These are phyloP conservation scores for Rauvolfia tetraphylla DNA, from an alignment of 257 asterid species.

Conservation along the genomic window DNA sequence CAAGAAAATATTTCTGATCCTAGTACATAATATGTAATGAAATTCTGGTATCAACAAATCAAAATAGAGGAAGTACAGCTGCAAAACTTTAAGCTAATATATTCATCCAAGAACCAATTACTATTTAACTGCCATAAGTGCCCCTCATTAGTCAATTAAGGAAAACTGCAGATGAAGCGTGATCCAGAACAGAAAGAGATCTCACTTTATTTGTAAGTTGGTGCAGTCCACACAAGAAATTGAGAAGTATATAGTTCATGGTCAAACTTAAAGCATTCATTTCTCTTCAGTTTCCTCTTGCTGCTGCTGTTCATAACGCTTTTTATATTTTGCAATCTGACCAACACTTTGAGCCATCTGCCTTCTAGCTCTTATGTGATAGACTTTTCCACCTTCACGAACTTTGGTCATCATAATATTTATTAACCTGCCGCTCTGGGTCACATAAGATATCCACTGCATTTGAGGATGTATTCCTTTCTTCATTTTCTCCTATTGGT, in stretches of 20 bases:
- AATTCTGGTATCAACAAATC: neutral
- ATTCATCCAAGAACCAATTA: neutral
- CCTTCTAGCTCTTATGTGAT: conserved; percentile 59
- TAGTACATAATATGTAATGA: neutral
- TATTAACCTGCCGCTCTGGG: conserved; percentile 66
- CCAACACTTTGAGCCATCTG: conserved; percentile 73
- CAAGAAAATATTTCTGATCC: neutral
- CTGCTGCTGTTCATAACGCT: conserved; percentile 51
- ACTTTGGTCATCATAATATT: conserved; percentile 66
- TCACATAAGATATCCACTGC: conserved; percentile 81
- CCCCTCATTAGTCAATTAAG: neutral
- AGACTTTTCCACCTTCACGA: conserved; percentile 64
- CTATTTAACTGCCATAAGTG: neutral
- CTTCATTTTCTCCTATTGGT: conserved; percentile 48
- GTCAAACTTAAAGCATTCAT: neutral
- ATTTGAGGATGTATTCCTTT: conserved; percentile 78
- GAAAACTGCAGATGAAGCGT: neutral
- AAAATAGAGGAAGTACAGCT: neutral
- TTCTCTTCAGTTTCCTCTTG: conserved; percentile 35
- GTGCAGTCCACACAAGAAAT: neutral
- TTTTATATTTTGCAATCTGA: conserved; percentile 67
- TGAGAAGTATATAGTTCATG: neutral
- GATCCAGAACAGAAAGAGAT: neutral
- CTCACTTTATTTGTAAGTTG: neutral
- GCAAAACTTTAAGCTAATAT: neutral